A percentile compares a stretch with the other conserved stretches of the same genome.
Conservation (phyloP, 1,284 basidiomycete species). For the Melampsora americana region DNA sequence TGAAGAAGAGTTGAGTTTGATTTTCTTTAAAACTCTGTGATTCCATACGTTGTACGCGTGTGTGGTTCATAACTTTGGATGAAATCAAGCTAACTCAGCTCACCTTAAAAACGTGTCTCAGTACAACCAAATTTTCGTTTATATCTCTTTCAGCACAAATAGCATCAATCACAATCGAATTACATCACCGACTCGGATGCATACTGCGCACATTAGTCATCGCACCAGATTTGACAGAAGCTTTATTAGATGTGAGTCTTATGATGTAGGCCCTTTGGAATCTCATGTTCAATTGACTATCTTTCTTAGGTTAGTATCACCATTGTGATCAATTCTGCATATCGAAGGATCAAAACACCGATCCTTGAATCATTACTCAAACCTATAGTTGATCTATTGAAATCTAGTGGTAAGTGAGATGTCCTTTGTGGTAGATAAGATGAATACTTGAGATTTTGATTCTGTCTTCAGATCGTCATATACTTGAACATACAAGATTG, state of each 20-base stretch:
- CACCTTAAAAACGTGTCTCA: background rate
- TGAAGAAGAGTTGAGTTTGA: constrained; percentile 33
- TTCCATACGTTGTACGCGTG: too few relatives aligned
- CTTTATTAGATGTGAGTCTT: constrained; percentile 29
- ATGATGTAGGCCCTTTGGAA: background rate
- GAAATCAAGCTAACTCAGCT: too few relatives aligned
- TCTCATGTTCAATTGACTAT: background rate
- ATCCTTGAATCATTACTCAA: constrained; percentile 18
- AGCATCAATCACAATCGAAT: constrained; percentile 34
- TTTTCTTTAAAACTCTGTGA: background rate
- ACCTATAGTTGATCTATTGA: constrained; percentile 20
- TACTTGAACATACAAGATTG: background rate
- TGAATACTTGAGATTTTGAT: background rate
- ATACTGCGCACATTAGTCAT: constrained; percentile 10
- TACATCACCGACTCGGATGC: constrained; percentile 26
- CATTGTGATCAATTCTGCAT: constrained; percentile 32
- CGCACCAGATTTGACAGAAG: constrained; percentile 19
- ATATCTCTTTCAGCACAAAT: constrained; percentile 43
- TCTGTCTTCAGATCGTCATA: background rate
- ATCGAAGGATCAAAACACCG: constrained; percentile 34
- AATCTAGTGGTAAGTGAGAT: constrained; percentile 15
- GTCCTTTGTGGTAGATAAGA: too few relatives aligned
- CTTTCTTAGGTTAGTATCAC: constrained; percentile 18
- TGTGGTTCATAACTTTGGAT: too few relatives aligned
- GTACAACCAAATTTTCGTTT: constrained; percentile 34